Conservation (phyloP, 352 stramenopile genomes). For the Pythium phragmiticola region DNA sequence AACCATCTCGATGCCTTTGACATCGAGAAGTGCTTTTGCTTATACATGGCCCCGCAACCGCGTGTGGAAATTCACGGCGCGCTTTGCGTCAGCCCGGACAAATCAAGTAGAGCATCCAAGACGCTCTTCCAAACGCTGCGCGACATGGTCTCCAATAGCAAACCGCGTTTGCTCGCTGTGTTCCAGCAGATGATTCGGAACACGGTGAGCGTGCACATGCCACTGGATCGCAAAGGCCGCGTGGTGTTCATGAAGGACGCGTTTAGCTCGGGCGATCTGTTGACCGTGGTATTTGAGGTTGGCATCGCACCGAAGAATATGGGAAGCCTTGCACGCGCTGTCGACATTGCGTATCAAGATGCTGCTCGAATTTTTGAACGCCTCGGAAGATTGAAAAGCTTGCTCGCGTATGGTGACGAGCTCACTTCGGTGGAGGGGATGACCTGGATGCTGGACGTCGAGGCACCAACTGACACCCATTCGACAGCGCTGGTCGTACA, state of each 20-base stretch:
- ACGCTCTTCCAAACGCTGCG: conserved; percentile 37
- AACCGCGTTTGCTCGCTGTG: conserved; percentile 12
- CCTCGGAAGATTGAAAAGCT: conserved; percentile 22
- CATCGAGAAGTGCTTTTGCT: conserved; percentile 40
- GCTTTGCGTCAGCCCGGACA: conserved; percentile 28
- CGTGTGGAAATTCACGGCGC: conserved; percentile 42
- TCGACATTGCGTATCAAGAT: conserved; percentile 34
- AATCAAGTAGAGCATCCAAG: conserved; percentile 18
- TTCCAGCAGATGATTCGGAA: conserved; percentile 45
- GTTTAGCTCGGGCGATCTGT: conserved; percentile 23
- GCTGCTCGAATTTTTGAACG: conserved; percentile 31
- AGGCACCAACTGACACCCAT: neutral
- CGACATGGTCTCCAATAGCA: conserved; percentile 7
- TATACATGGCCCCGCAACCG: conserved; percentile 46
- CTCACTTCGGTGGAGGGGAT: neutral
- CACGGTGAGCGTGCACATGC: conserved; percentile 32
- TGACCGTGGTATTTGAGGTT: conserved; percentile 42
- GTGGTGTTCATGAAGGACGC: conserved; percentile 36
- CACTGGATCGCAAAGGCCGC: conserved; percentile 43
- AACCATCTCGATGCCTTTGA: conserved; percentile 28
- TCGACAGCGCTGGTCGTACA: conserved; percentile 25
- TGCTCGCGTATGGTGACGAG: conserved; percentile 1
- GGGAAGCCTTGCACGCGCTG: conserved; percentile 33
- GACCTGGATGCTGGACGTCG: conserved; percentile 25
- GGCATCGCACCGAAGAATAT: conserved; percentile 43